Base-by-base conservation (phyloP, 306 rosid genomes). In the Crotalaria pallida region DNA sequence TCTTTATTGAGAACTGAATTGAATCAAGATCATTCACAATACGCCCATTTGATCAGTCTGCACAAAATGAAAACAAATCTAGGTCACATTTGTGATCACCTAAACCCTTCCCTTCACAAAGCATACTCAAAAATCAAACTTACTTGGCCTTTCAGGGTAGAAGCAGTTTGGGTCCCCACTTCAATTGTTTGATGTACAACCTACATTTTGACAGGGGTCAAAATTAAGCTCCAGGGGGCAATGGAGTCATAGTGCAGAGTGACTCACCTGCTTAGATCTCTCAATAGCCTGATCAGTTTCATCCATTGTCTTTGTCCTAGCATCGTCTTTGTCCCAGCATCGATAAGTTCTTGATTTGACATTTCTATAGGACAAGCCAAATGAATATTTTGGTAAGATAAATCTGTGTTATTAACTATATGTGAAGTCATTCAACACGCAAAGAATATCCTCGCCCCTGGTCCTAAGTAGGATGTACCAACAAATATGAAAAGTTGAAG, bases 1-100 rank as follows among this genome's bases (percentile, higher is more conserved):
- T 94, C 87, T 88, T 94, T 66, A 94, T 91, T 70, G 99, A 94
- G 83, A 94, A 94, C 76, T 94, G 92, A 79, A 94, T 94, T 50
- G 99, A 88, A 85, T 94, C 99, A 74, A 94, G 91, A 73, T 94
- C 99, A 31, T 94, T 94, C 49, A 88, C 99, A 80, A 94, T 79
- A 10, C 96, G 99, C 99, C 99, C 97, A 94, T 91, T 86, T 94
- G 99, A 0, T 94, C 99, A 36, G 99, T 91, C 99, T 94, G 91
- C 79, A 78, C 27, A 38, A 58, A 64, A 72, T 68, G 27, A 31
- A 69, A 47, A 49, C 33, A 34, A 40, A 65, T 4, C 56, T 72
- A 78, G 75, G 79, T 61, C 65, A 82, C 31, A 50, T 29, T 70
- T 59, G 60, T 9, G 67, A 66, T 81, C 51, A 67, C 22, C 23